Evolutionary conservation across 2,329 filamentous ascomycete species (phyloP).

Genomic region (Leptographium galeiforme): DNA sequence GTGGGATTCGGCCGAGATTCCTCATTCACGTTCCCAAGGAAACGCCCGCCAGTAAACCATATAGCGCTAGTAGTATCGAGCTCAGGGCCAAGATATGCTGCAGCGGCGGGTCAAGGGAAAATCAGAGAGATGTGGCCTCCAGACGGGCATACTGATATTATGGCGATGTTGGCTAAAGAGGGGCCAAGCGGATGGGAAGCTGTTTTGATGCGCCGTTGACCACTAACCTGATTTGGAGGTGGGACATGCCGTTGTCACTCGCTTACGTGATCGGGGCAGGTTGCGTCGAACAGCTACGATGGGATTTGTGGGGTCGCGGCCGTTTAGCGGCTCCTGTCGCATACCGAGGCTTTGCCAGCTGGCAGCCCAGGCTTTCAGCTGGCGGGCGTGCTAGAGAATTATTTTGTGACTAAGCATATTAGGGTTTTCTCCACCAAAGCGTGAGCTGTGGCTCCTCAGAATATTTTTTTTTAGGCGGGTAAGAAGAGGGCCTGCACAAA

Average conservation of each 20-base stretch:
- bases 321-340: too few species aligned
- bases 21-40: neutral
- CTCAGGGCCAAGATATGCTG: neutral
- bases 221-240: neutral
- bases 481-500: constrained; percentile 1
- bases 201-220: neutral
- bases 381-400: neutral
- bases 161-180: neutral
- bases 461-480: constrained; percentile 1
- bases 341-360: neutral
- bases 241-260: neutral
- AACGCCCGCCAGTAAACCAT: neutral
- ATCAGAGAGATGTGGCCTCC: too few species aligned
- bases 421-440: constrained; percentile 12
- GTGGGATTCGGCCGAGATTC: neutral
- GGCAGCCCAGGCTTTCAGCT: neutral
- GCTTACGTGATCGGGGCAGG: neutral
- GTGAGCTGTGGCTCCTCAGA: constrained; percentile 1
- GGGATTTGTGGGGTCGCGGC: too few species aligned
- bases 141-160: neutral
- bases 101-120: too few species aligned
- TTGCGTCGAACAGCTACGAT: too few species aligned
- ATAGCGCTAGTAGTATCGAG: neutral
- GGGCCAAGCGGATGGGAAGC: neutral
- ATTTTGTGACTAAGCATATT: constrained; percentile 8